Evolutionary conservation across 164 flowering plant species (phyloP).

Genomic region (Vitis amurensis): DNA sequence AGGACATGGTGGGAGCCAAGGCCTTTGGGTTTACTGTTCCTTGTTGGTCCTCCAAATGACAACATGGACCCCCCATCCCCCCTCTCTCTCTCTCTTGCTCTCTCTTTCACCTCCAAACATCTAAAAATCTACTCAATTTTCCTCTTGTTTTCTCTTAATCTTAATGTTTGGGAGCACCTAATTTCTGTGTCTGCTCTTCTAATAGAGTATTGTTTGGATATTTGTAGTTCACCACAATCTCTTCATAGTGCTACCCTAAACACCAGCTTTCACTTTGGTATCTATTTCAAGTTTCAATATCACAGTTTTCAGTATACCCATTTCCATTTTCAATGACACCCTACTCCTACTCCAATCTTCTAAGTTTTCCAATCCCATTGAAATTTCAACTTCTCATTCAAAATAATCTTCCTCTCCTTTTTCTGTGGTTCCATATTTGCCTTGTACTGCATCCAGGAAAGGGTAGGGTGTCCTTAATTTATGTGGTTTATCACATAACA

Average conservation of each 20-base stretch:
- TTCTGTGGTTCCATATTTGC: not conserved
- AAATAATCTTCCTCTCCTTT: not conserved
- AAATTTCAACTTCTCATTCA: not conserved
- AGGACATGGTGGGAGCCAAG: conserved; percentile 34
- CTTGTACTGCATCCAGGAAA: no score
- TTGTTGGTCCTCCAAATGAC: conserved; percentile 35
- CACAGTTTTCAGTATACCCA: not conserved
- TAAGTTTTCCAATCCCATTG: not conserved
- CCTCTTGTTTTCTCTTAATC: not conserved
- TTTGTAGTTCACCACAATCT: no score
- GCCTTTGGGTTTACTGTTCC: conserved; percentile 19
- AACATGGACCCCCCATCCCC: conserved; percentile 28
- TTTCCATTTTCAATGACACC: not conserved
- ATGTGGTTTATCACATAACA: no score
- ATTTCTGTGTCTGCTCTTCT: no score
- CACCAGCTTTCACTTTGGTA: not conserved
- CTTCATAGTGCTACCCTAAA: no score
- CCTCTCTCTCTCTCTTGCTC: not conserved
- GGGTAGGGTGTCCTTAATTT: no score
- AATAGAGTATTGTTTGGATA: no score
- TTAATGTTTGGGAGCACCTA: no score
- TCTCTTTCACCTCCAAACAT: not conserved
- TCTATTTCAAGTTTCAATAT: conserved; percentile 10
- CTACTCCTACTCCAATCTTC: not conserved
- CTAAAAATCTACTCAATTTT: not conserved